Conservation (phyloP, 805 yeast genomes). For the Saturnispora sanitii region DNA sequence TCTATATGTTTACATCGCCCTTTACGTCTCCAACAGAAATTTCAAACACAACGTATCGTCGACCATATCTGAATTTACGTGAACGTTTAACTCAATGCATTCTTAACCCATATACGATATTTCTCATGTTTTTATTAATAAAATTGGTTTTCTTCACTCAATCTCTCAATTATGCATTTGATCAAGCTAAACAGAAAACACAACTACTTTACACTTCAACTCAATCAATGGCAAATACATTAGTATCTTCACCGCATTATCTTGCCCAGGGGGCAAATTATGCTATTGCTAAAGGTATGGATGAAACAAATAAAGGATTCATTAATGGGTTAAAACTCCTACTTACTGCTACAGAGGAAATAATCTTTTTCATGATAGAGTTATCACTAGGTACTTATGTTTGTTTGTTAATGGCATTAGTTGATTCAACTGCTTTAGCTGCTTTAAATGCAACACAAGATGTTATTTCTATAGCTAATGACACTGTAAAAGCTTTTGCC, state of each 20-base stretch:
- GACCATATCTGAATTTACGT: conserved; percentile 36
- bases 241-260: conserved; percentile 45
- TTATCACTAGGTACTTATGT: conserved; percentile 78
- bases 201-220: conserved; percentile 37
- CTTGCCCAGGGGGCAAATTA: conserved; percentile 45
- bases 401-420: conserved; percentile 66
- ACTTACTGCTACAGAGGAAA: conserved; percentile 46
- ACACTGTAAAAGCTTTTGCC: conserved; percentile 44
- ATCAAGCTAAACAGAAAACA: conserved; percentile 30
- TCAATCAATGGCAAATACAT: conserved; percentile 29
- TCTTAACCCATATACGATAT: conserved; percentile 55
- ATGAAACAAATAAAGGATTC: conserved; percentile 39
- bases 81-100: conserved; percentile 57
- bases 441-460: conserved; percentile 67
- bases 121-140: conserved; percentile 43
- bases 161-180: conserved; percentile 36
- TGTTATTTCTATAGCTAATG: conserved; percentile 51
- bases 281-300: conserved; percentile 38
- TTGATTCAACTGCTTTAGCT: conserved; percentile 61
- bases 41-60: conserved; percentile 12
- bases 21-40: conserved; percentile 11
- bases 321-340: conserved; percentile 34
- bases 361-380: conserved; percentile 58
- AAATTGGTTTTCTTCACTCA: conserved; percentile 50
- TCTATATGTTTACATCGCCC: too few species aligned